Evolutionary conservation across 2,329 filamentous ascomycete species (phyloP).

Genomic region (Cordyceps cicadae): DNA sequence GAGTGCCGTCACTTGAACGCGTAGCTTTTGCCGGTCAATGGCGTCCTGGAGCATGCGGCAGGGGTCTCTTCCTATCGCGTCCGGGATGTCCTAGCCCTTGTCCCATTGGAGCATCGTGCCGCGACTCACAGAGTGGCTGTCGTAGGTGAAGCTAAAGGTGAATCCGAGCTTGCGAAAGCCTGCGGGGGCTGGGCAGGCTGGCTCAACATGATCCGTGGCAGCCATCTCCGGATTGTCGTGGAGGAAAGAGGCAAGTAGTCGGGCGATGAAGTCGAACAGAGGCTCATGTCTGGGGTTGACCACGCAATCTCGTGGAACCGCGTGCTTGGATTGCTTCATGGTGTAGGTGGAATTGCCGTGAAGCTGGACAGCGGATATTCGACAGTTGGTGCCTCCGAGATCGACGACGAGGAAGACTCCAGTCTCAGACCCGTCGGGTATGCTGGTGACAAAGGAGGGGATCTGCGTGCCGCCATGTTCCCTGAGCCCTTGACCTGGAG

Average conservation of each 20-base stretch:
- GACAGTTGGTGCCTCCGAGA: slow-evolving; percentile 27
- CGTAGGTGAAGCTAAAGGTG: slow-evolving; percentile 61
- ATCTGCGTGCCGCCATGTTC: slow-evolving; percentile 64
- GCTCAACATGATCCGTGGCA: slow-evolving; percentile 35
- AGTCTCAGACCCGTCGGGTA: slow-evolving; percentile 73
- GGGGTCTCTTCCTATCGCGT: slow-evolving; percentile 67
- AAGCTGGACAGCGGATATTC: slow-evolving; percentile 25
- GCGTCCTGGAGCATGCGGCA: slow-evolving; percentile 64
- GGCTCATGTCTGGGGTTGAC: slow-evolving; percentile 34
- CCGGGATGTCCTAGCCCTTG: slow-evolving; percentile 72
- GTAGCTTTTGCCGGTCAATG: slow-evolving; percentile 59
- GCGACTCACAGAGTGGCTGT: slow-evolving; percentile 58
- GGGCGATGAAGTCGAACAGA: slow-evolving; percentile 66
- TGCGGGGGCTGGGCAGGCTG: slow-evolving; percentile 40
- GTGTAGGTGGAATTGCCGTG: slow-evolving; percentile 60
- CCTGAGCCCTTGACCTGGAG: slow-evolving; percentile 38
- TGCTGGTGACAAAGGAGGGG: slow-evolving; percentile 67
- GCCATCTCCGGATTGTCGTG: neutral
- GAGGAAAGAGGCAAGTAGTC: slow-evolving; percentile 63
- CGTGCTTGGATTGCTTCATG: slow-evolving; percentile 49
- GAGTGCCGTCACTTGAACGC: slow-evolving; percentile 63
- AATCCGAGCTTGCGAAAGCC: slow-evolving; percentile 30
- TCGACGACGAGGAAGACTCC: slow-evolving; percentile 30
- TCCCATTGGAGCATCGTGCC: slow-evolving; percentile 71
- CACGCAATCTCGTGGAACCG: slow-evolving; percentile 18